A percentile compares a stretch with the other conserved stretches of the same genome.
Conservation (phyloP, 148 eudicot species). For the Rhododendron ferrugineum region DNA sequence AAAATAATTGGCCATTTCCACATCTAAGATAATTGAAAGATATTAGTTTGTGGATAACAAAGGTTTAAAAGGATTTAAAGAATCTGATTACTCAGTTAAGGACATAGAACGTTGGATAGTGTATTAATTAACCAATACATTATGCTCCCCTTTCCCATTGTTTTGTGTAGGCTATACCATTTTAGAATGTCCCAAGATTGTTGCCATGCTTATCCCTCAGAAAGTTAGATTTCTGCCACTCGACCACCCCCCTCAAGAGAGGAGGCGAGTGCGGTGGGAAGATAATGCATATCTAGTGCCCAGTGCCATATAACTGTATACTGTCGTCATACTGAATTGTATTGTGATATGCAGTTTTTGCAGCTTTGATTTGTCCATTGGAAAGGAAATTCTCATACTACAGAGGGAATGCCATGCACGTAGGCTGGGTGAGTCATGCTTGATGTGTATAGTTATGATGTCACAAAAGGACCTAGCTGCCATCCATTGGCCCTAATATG, state of each 20-base stretch:
- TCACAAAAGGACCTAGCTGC: not conserved
- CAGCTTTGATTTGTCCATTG: slow-evolving; percentile 46
- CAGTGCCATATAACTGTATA: not conserved
- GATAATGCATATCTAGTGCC: not conserved
- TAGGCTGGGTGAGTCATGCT: slow-evolving; percentile 59
- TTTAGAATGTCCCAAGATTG: not conserved
- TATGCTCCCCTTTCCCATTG: not conserved
- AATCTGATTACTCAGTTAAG: not conserved
- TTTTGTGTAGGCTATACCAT: not conserved
- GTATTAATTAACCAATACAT: not conserved
- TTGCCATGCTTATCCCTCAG: not conserved
- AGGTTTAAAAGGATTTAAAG: not conserved
- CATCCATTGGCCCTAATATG: not conserved
- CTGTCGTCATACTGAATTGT: not conserved
- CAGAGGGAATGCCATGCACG: slow-evolving; percentile 56
- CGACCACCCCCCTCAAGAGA: not conserved
- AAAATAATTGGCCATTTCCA: not conserved
- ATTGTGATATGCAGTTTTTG: slow-evolving; percentile 52
- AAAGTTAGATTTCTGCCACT: not conserved
- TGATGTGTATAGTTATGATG: not conserved
- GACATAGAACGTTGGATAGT: not conserved
- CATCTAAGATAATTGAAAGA: not conserved
- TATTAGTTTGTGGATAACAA: not conserved
- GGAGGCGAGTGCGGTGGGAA: not conserved
- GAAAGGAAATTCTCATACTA: slow-evolving; percentile 60